Conservation (phyloP, 1,284 basidiomycete genomes). For the Tilletia indica region DNA sequence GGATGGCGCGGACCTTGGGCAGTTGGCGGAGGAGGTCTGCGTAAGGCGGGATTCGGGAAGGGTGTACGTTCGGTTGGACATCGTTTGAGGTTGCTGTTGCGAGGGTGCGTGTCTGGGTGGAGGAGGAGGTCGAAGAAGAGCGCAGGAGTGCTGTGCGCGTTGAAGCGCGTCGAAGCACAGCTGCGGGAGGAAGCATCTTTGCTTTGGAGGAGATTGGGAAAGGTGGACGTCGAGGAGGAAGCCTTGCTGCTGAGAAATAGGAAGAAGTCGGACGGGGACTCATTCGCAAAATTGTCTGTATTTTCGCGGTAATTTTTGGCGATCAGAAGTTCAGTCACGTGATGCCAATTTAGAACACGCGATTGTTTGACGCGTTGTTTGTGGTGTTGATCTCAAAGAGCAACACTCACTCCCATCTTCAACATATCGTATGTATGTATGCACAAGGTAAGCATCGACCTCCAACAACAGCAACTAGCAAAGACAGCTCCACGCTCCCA, state of each 20-base stretch:
- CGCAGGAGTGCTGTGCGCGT: neutral
- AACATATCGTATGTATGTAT: no score
- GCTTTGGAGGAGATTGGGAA: neutral
- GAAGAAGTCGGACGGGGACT: neutral
- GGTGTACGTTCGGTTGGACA: conserved; percentile 26
- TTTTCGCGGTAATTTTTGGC: neutral
- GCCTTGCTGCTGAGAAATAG: neutral
- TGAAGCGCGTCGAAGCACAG: neutral
- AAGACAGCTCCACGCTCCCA: no score
- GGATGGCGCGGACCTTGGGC: conserved; percentile 68
- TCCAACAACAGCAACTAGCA: no score
- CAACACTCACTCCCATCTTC: neutral
- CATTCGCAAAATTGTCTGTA: neutral
- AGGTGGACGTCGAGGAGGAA: neutral
- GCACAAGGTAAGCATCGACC: no score
- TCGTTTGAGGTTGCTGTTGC: conserved; percentile 4
- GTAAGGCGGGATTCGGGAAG: conserved; percentile 71
- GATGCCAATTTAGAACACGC: neutral
- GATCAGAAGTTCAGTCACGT: no score
- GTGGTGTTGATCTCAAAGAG: conserved; percentile 6
- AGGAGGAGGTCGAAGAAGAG: neutral
- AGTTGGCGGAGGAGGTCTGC: conserved; percentile 72
- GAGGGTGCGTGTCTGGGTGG: neutral
- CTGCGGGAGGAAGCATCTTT: conserved; percentile 1
- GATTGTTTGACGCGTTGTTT: neutral